Evolutionary conservation across 2,329 filamentous ascomycete species (phyloP).

Genomic region (Beauveria pseudobassiana): DNA sequence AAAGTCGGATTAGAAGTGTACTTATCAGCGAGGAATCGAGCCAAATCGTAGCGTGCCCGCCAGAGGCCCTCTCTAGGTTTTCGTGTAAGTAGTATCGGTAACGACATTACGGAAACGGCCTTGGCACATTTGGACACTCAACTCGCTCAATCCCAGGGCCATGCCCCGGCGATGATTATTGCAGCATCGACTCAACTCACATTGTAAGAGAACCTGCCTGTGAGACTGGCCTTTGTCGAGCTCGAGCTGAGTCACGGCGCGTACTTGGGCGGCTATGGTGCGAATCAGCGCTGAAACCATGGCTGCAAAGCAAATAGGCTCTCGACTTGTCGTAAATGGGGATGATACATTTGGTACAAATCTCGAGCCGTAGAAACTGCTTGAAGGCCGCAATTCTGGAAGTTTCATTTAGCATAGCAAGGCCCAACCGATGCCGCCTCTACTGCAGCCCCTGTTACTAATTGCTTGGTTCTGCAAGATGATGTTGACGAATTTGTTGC

Average conservation of each 20-base stretch:
- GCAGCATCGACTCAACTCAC: not conserved
- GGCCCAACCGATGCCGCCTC: not conserved
- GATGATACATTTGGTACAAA: not conserved
- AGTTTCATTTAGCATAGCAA: not conserved
- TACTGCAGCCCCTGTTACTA: not conserved
- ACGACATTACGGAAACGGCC: not conserved
- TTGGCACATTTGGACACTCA: not conserved
- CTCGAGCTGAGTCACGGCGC: not conserved
- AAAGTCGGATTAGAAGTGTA: too few relatives aligned
- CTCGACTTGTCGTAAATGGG: not conserved
- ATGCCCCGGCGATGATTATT: too few relatives aligned
- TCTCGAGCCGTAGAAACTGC: not conserved
- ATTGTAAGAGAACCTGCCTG: not conserved
- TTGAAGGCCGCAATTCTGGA: not conserved
- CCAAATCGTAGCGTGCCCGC: not conserved
- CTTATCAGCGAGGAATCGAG: not conserved
- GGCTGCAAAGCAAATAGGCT: not conserved
- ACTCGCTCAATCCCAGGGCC: not conserved
- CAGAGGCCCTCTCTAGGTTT: not conserved
- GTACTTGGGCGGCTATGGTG: not conserved
- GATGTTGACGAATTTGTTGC: not conserved
- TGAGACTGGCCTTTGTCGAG: not conserved
- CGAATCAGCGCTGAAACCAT: not conserved
- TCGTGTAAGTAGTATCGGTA: not conserved
- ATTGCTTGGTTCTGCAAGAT: not conserved